A percentile compares a stretch with the other conserved stretches of the same genome.
Conservation (phyloP, 2,329 filamentous ascomycete genomes). For the Tolypocladium paradoxum region DNA sequence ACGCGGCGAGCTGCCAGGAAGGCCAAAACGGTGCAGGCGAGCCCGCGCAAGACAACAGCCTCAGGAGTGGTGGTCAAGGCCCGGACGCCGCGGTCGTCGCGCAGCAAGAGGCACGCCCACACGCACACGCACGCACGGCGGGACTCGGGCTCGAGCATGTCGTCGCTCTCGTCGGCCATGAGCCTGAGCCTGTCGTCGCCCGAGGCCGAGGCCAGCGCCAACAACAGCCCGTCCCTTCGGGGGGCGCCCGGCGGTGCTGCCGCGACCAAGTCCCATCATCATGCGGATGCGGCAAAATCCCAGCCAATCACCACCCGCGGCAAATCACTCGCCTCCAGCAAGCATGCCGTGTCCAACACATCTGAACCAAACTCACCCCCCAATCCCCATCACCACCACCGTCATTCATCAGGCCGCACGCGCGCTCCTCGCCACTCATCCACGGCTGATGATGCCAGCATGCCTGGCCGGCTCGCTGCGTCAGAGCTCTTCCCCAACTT, state of each 20-base stretch:
- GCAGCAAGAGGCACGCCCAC: constrained; percentile 14
- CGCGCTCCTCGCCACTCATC: constrained; percentile 12
- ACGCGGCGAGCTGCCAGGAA: constrained; percentile 23
- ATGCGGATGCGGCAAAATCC: constrained; percentile 23
- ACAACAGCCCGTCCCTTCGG: constrained; percentile 17
- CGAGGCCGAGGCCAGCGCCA: constrained; percentile 10
- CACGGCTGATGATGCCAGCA: constrained; percentile 22
- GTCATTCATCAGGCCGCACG: constrained; percentile 7
- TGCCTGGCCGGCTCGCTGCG: constrained; percentile 28
- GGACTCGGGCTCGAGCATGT: constrained; percentile 29
- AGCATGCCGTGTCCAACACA: constrained; percentile 23
- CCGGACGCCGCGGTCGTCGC: constrained; percentile 21
- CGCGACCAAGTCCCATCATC: constrained; percentile 16
- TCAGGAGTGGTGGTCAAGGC: constrained; percentile 10
- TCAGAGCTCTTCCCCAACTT: constrained; percentile 21
- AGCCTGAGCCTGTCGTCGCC: constrained; percentile 29
- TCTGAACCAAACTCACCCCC: constrained; percentile 25
- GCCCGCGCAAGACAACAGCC: constrained; percentile 5
- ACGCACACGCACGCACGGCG: constrained; percentile 11
- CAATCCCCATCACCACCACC: constrained; percentile 4
- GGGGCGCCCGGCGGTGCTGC: constrained; percentile 10
- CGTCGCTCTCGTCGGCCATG: constrained; percentile 29
- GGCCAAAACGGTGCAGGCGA: constrained; percentile 20
- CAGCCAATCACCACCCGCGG: constrained; percentile 24
- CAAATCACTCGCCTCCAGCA: constrained; percentile 25